Base-by-base conservation (phyloP, 805 yeast species). In the Kodamaea lidongshanica region DNA sequence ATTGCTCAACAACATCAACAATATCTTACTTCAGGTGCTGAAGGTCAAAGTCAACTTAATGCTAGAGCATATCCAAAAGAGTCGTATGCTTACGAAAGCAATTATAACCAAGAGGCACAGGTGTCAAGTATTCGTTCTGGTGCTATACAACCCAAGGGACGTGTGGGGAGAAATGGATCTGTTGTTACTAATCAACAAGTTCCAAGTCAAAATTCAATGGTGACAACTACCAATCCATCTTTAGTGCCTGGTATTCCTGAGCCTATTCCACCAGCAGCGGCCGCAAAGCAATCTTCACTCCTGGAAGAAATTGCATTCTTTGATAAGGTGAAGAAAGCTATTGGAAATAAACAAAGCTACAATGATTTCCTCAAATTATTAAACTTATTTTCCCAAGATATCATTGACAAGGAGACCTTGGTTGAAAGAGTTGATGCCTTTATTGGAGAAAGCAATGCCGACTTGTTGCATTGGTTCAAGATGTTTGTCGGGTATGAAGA, bases 291-390 rank as follows among this genome's bases (percentile, higher is more conserved):
- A 12, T 70, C 87, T 0, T 74, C 78, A 18, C 59, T 87, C 32
- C 71, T 77, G 38, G 95, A 87, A 47, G 98, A 92, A 56, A 75
- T 92, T 21, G 70, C 78, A 6, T 92, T 92, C 52, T 92, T 92
- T 49, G 97, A 92, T 54, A 81, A 79, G 50, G 95, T 85, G 19
- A 89, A 89, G 61, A 84, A 82, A 51, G 78, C 78, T 5, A 77
- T 92, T 46, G 87, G 87, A 12, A 86, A 84, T 54, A 88, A 86
- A 52, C 94, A 82, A 54, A 74, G 86, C 8, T 92, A 92, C 56
- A 82, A 82, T 44, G 98, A 92, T 61, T 92, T 92, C 54, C 66
- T 92, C 53, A 94, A 94, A 54, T 68, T 89, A 34, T 62, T 92
- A 42, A 86, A 89, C 45, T 64, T 92, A 45, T 92, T 77, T 48